Percentiles rank a stretch among this genome's conserved stretches.
Evolutionary conservation across 1,284 basidiomycete species (phyloP).

Genomic region (Pterula multifida): DNA sequence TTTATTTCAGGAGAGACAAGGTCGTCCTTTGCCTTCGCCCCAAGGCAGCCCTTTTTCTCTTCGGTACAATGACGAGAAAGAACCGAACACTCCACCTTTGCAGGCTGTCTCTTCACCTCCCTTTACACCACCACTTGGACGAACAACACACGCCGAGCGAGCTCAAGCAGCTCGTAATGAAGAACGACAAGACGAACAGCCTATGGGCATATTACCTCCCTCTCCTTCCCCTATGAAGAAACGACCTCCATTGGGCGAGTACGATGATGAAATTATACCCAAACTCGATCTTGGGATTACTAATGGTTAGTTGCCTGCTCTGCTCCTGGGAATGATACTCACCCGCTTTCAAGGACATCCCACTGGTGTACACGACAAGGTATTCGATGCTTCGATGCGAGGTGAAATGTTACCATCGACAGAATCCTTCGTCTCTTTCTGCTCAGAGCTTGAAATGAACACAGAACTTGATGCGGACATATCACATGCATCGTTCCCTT

Average conservation of each 20-base stretch:
- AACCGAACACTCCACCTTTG: slow-evolving; percentile 8
- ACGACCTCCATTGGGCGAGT: slow-evolving; percentile 10
- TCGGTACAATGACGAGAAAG: neutral
- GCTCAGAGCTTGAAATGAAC: neutral
- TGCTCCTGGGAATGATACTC: neutral
- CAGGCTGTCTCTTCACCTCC: slow-evolving; percentile 13
- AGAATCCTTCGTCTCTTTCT: neutral
- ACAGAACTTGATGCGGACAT: neutral
- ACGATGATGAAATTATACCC: slow-evolving; percentile 28
- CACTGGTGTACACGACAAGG: neutral
- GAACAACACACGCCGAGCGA: slow-evolving; percentile 36
- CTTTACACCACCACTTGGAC: slow-evolving; percentile 31
- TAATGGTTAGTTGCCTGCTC: neutral
- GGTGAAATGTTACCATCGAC: neutral
- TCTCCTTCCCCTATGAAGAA: slow-evolving; percentile 48
- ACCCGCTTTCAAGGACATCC: neutral
- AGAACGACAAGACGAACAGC: slow-evolving; percentile 27
- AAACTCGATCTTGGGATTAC: slow-evolving; percentile 23
- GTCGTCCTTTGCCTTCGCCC: slow-evolving; percentile 8
- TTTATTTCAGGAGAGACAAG: slow-evolving; percentile 3
- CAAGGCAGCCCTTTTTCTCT: slow-evolving; percentile 6
- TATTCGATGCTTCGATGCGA: neutral
- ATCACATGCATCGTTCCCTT: neutral
- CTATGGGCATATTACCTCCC: slow-evolving; percentile 41
- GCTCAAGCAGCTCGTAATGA: slow-evolving; percentile 25